Evolutionary conservation across 2,329 filamentous ascomycete genomes (phyloP), one percentile per base, ranked within the genome.

Genomic region (Pestalotiopsis sp.): DNA sequence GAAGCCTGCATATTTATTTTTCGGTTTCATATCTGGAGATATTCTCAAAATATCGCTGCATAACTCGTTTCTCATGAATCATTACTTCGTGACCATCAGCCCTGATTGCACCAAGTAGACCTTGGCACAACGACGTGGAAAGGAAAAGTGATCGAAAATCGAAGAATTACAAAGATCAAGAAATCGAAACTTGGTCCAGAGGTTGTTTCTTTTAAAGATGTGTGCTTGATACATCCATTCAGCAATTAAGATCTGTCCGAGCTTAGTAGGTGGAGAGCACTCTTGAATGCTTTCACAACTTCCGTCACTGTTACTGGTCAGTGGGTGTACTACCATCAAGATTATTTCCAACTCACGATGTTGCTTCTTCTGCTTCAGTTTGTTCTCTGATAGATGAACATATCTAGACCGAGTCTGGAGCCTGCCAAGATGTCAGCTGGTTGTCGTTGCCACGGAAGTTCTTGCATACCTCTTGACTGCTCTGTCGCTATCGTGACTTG

Each of bases 331-430:
- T 23, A 27, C 20, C 12, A 27, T 23, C 7, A 13, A 17, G 27
- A 62, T 11, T 11, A 13, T 3, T 62, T n/a, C 4, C 45, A 17
- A 82, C 92, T 83, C 82, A 97, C 94, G 93, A 75, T 97, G 94
- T 70, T 91, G 85, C 76, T 94, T 92, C 77, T 92, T 96, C 73
- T 91, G 86, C 66, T 90, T 89, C 68, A 97, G 84, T 31, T 85
- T 87, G 52, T 89, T 83, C 78, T 97, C 95, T 0, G 91, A 89
- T 58, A 93, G 84, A 70, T 91, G 89, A 38, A 97, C 93, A 78
- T 91, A 92, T 70, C 89, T 85, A 78, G 92, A 90, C 70, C 94
- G 90, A 2, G 95, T 98, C 76, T 91, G 92, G 60, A 97, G 85
- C 67, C 92, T 93, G 70, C 11, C 56, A 41, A 38, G 62, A 62